Conservation (phyloP, 176 grass and related monocot species). For the Zizania latifolia region DNA sequence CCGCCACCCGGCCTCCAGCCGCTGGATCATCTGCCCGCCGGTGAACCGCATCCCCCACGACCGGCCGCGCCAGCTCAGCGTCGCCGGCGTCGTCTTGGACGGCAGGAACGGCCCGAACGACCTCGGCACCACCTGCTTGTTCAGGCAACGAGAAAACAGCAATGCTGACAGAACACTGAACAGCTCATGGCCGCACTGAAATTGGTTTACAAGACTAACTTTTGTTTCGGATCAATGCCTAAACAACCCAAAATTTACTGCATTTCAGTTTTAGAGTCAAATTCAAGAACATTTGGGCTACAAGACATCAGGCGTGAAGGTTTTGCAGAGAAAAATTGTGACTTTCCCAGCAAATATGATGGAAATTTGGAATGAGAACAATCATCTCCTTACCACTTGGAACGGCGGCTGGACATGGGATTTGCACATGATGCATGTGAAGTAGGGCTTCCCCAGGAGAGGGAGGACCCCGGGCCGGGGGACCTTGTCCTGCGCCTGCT, state of each 20-base stretch:
- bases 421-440: slow-evolving; percentile 35
- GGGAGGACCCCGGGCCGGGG: neutral
- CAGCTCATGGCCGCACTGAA: too few relatives aligned
- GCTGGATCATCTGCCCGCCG: neutral
- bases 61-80: neutral
- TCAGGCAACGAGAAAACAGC: too few relatives aligned
- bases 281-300: too few relatives aligned
- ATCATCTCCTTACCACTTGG: slow-evolving; percentile 54
- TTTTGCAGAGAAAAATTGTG: neutral
- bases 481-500: neutral
- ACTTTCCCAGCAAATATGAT: too few relatives aligned
- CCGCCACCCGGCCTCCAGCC: slow-evolving; percentile 32
- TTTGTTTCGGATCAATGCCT: too few relatives aligned
- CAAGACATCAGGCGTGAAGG: neutral
- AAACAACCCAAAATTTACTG: neutral
- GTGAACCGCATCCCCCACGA: slow-evolving; percentile 44
- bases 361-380: neutral
- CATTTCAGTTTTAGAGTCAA: neutral
- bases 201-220: too few relatives aligned
- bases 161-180: too few relatives aligned
- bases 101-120: slow-evolving; percentile 30
- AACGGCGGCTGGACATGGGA: slow-evolving; percentile 17
- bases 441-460: slow-evolving; percentile 38
- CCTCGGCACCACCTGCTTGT: slow-evolving; percentile 31
- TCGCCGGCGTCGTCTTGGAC: neutral